These are phyloP conservation scores for Elongisporangium prolatum DNA, from an alignment of 352 stramenopile genomes.

Conservation along the genomic window DNA sequence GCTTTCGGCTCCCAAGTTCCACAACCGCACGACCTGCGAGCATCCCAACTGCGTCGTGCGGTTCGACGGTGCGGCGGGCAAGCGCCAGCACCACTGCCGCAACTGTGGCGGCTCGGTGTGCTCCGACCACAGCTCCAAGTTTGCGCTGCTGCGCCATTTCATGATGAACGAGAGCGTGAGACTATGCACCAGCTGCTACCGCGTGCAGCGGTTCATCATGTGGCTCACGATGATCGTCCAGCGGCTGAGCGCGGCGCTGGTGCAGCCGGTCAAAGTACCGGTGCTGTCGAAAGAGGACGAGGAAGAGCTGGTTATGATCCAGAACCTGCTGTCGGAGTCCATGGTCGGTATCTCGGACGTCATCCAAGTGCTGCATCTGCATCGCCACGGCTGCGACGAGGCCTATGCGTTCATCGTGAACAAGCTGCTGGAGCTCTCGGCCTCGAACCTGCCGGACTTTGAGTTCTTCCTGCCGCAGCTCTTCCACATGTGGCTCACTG, in stretches of 20 bases:
- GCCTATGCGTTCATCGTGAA: conserved; percentile 64
- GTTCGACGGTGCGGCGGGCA: conserved; percentile 62
- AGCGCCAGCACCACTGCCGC: conserved; percentile 79
- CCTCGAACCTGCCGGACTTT: conserved; percentile 65
- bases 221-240: conserved; percentile 70
- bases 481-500: conserved; percentile 81
- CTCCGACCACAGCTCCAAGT: conserved; percentile 76
- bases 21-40: conserved; percentile 50
- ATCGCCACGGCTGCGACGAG: conserved; percentile 69
- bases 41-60: conserved; percentile 59
- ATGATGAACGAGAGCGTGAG: conserved; percentile 60
- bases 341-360: conserved; percentile 71
- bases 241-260: conserved; percentile 44
- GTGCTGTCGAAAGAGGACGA: conserved; percentile 41
- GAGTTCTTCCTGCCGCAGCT: conserved; percentile 84
- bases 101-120: conserved; percentile 79
- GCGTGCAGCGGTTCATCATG: conserved; percentile 61
- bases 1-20: conserved; percentile 56
- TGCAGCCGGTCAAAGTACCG: conserved; percentile 28
- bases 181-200: conserved; percentile 67
- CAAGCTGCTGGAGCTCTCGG: conserved; percentile 64
- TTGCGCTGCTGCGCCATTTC: conserved; percentile 58
- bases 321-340: conserved; percentile 40
- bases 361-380: conserved; percentile 79
- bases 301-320: conserved; percentile 57